Evolutionary conservation across 352 stramenopile species (phyloP), one percentile per base, ranked within the genome.

Genomic region (Pelagophyceae sp.): DNA sequence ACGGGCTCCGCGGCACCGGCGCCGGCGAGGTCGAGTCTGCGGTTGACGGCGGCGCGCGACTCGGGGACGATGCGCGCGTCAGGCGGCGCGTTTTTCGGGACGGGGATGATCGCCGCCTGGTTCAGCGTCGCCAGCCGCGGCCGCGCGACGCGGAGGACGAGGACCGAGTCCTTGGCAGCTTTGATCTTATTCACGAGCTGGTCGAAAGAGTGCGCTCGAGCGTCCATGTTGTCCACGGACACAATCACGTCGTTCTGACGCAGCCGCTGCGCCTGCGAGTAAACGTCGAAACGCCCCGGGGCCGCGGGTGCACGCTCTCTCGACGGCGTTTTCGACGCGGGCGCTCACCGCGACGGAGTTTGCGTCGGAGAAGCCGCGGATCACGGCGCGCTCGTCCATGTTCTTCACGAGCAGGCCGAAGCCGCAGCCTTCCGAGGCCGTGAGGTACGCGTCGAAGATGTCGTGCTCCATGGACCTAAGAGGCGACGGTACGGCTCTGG

Each of bases 341-440:
- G n/a, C n/a, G n/a, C n/a, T n/a, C n/a, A n/a, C n/a, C 3, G 61
- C 11, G 60, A 35, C 60, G n/a, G 61, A 17, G 15, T 3, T 35
- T 25, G 3, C 11, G 61, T 54, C 45, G 45, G 5, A 1, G 61
- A 71, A 71, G 61, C 61, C 61, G 3, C 61, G 61, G 29, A 71
- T 31, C n/a, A 71, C 61, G 61, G 29, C 29, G 61, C 61, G 61
- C 61, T 71, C 61, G 61, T 37, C 61, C n/a, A 71, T 19, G 61
- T 71, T 71, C n/a, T 71, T 71, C 61, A 71, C 3, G 3, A 23
- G 5, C 3, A 71, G 19, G 3, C 61, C 61, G n/a, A 71, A 71
- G n/a, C 29, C 33, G 15, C 27, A 6, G 27, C 54, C 54, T 15
- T 2, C 54, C 2, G 20, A 15, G 3, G 61, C 29, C 61, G 29